A percentile compares a stretch with the other conserved stretches of the same genome.
Conservation (phyloP, 2,329 filamentous ascomycete species). For the Fusarium sp. region DNA sequence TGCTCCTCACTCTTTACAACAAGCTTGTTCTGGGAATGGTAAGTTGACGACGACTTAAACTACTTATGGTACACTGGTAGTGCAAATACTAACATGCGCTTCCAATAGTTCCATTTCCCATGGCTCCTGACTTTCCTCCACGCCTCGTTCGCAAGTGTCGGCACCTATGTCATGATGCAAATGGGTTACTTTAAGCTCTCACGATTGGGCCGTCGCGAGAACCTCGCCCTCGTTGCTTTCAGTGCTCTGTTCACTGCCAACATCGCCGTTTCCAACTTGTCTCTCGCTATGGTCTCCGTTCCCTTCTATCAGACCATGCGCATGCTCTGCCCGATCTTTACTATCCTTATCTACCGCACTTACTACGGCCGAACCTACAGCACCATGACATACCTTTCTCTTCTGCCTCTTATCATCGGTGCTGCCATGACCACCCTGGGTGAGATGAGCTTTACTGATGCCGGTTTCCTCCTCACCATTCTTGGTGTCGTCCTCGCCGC, state of each 20-base stretch:
- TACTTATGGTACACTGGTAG: too few relatives aligned
- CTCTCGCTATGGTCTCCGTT: slow-evolving; percentile 69
- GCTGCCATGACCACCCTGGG: slow-evolving; percentile 68
- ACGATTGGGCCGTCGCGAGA: slow-evolving; percentile 61
- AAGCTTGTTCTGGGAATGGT: slow-evolving; percentile 65
- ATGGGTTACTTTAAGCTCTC: slow-evolving; percentile 63
- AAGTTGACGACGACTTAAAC: slow-evolving; percentile 32
- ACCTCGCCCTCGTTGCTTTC: slow-evolving; percentile 65
- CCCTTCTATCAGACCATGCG: slow-evolving; percentile 73
- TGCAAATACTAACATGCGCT: slow-evolving; percentile 28
- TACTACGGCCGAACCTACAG: slow-evolving; percentile 65
- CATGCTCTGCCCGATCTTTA: slow-evolving; percentile 69
- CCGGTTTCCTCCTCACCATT: slow-evolving; percentile 65
- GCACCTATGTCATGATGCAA: slow-evolving; percentile 62
- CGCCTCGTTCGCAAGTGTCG: slow-evolving; percentile 64
- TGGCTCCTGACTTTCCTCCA: slow-evolving; percentile 70
- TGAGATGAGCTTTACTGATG: slow-evolving; percentile 69
- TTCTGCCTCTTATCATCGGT: slow-evolving; percentile 68
- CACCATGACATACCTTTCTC: slow-evolving; percentile 65
- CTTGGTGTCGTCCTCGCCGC: slow-evolving; percentile 64
- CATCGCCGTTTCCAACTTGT: slow-evolving; percentile 71
- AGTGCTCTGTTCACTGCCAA: slow-evolving; percentile 70
- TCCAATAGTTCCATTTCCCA: slow-evolving; percentile 63
- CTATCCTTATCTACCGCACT: slow-evolving; percentile 67
- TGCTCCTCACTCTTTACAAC: slow-evolving; percentile 65